phyloP scores from a whole-genome alignment of 495 filamentous ascomycete species.

The Tetracladium setigerum region DNA sequence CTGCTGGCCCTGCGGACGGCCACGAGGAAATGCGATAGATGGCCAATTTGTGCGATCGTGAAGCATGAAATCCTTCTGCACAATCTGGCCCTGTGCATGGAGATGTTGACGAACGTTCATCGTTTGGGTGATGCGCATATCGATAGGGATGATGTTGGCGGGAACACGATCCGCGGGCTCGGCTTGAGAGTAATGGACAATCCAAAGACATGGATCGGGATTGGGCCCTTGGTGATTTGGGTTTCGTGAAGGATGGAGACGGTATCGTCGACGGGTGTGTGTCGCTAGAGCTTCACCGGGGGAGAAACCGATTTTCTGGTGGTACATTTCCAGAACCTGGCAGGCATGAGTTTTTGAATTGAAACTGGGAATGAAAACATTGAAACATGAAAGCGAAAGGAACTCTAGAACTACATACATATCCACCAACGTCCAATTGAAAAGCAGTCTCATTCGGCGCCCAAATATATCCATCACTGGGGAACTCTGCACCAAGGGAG shows the following conservation, averaged over 20 bases:
- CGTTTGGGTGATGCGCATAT: conserved; percentile 49
- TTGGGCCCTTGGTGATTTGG: conserved; percentile 51
- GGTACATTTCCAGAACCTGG: conserved; percentile 69
- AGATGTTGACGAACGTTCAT: conserved; percentile 60
- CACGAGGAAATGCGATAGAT: conserved; percentile 60
- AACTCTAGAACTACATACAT: conserved; percentile 46
- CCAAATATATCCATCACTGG: conserved; percentile 92
- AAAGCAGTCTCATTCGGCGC: conserved; percentile 66
- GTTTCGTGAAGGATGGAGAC: conserved; percentile 57
- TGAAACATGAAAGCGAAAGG: not conserved
- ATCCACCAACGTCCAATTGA: conserved; percentile 62
- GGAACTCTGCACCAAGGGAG: conserved; percentile 56
- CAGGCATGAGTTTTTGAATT: not conserved
- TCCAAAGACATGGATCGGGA: conserved; percentile 78
- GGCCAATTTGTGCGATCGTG: conserved; percentile 86
- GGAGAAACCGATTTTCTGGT: conserved; percentile 71
- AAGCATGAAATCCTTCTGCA: conserved; percentile 90
- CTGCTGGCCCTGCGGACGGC: conserved; percentile 29
- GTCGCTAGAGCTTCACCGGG: conserved; percentile 60
- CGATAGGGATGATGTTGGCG: conserved; percentile 49
- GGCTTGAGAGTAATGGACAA: conserved; percentile 81
- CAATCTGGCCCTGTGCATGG: conserved; percentile 70
- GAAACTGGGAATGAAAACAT: not conserved
- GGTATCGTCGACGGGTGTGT: conserved; percentile 76
- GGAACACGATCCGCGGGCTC: conserved; percentile 67